These are phyloP conservation scores for Huiozyma sinensis DNA, from an alignment of 805 yeast genomes.

Conservation along the genomic window DNA sequence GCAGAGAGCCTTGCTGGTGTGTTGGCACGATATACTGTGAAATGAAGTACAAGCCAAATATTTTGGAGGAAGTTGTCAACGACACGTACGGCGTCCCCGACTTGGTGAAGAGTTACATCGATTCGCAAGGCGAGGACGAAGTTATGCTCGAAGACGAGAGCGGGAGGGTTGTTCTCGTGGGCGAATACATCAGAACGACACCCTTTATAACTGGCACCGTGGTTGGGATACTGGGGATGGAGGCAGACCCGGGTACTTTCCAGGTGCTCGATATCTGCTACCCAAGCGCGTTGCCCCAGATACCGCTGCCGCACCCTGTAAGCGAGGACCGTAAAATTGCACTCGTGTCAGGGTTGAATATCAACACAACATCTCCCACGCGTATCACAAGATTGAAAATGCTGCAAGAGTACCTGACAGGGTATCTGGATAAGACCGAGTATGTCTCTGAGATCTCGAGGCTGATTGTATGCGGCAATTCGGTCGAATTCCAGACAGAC, in stretches of 20 bases:
- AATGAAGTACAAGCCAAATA: slow-evolving; percentile 74
- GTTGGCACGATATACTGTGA: slow-evolving; percentile 82
- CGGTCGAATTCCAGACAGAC: slow-evolving; percentile 32
- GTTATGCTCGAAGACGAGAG: slow-evolving; percentile 84
- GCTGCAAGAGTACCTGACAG: slow-evolving; percentile 58
- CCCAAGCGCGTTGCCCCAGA: slow-evolving; percentile 57
- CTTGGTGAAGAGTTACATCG: slow-evolving; percentile 39
- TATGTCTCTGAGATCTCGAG: slow-evolving; percentile 32
- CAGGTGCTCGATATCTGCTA: slow-evolving; percentile 70
- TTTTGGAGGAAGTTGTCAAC: slow-evolving; percentile 67
- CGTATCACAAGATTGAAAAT: slow-evolving; percentile 39
- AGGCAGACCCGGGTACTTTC: slow-evolving; percentile 71
- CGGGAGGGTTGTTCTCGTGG: slow-evolving; percentile 71
- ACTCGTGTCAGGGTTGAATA: slow-evolving; percentile 63
- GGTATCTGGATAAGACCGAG: slow-evolving; percentile 44
- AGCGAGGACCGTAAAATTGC: slow-evolving; percentile 39
- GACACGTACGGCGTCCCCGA: slow-evolving; percentile 35
- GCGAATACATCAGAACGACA: slow-evolving; percentile 41
- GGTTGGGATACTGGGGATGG: slow-evolving; percentile 79
- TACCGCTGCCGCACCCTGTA: slow-evolving; percentile 21
- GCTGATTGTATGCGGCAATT: slow-evolving; percentile 65
- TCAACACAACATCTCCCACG: slow-evolving; percentile 37
- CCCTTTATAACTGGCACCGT: slow-evolving; percentile 84
- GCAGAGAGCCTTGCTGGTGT: slow-evolving; percentile 54
- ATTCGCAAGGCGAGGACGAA: slow-evolving; percentile 43